Percentiles rank a stretch among this genome's conserved stretches.
Evolutionary conservation across 495 filamentous ascomycete species (phyloP).

Genomic region (Podospora didyma): DNA sequence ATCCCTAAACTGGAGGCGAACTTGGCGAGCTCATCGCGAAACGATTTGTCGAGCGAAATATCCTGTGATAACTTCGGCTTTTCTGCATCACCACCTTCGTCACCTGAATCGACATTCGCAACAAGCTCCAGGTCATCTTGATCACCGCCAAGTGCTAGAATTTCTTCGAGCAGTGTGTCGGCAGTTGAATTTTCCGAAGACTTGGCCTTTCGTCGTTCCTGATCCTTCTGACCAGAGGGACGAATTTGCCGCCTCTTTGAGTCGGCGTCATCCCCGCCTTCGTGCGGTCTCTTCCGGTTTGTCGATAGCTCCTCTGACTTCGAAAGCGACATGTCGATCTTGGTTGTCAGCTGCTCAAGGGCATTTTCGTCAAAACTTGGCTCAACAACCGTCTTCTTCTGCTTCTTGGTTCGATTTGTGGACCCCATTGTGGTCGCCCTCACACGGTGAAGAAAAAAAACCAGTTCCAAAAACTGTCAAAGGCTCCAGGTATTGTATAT

Average conservation of each 20-base stretch:
- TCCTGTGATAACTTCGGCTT: constrained; percentile 23
- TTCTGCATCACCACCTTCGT: constrained; percentile 47
- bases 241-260: constrained; percentile 46
- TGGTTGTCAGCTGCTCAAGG: constrained; percentile 59
- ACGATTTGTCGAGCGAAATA: constrained; percentile 28
- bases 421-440: constrained; percentile 16
- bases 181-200: constrained; percentile 25
- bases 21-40: constrained; percentile 39
- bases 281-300: constrained; percentile 41
- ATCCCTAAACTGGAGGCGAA: constrained; percentile 46
- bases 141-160: constrained; percentile 71
- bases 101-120: constrained; percentile 56
- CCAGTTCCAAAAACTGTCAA: too few species aligned
- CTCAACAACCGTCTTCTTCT: constrained; percentile 22
- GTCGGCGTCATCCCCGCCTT: constrained; percentile 33
- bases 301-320: constrained; percentile 30
- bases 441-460: not conserved
- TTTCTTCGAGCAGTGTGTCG: constrained; percentile 58
- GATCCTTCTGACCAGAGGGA: constrained; percentile 16
- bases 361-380: constrained; percentile 56
- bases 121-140: constrained; percentile 70
- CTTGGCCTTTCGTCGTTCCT: constrained; percentile 4
- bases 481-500: not conserved
- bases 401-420: constrained; percentile 15
- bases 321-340: constrained; percentile 54